These are phyloP conservation scores for Vitis rotundifolia DNA, from an alignment of 164 flowering plant genomes.

Conservation along the genomic window DNA sequence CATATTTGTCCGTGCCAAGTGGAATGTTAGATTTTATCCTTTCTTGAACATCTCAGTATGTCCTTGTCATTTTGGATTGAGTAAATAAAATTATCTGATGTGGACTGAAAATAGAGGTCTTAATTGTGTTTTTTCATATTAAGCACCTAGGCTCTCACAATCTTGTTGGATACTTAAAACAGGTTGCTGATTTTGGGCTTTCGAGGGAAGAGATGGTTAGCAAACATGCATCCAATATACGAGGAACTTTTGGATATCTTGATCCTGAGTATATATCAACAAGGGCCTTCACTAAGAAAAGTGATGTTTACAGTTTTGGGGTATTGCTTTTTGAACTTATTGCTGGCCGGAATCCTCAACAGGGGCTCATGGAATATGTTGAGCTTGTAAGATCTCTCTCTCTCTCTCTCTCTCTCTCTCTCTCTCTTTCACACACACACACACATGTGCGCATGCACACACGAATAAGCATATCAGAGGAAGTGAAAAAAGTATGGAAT, in stretches of 20 bases:
- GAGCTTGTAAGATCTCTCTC: constrained; percentile 68
- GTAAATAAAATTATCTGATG: neutral
- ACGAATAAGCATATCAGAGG: too few species aligned
- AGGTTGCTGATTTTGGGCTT: constrained; percentile 99
- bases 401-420: constrained; percentile 11
- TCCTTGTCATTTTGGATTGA: neutral
- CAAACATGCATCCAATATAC: constrained; percentile 60
- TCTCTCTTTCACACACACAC: neutral
- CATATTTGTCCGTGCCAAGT: neutral
- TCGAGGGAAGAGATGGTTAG: constrained; percentile 89
- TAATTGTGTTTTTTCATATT: neutral
- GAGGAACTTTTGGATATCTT: constrained; percentile 95
- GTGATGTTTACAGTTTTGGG: constrained; percentile 93
- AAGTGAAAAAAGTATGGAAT: too few species aligned
- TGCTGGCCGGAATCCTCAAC: constrained; percentile 88
- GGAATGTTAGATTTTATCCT: neutral
- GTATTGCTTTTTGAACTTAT: constrained; percentile 91
- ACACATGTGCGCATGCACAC: too few species aligned
- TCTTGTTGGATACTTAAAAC: constrained; percentile 18
- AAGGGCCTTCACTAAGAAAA: constrained; percentile 81
- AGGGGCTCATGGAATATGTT: constrained; percentile 87
- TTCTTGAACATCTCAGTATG: too few species aligned
- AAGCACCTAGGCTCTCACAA: neutral
- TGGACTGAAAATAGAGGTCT: neutral
- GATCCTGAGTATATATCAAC: constrained; percentile 95